Base-by-base conservation (phyloP, 108 stramenopile species). In the Skeletonema grethae region DNA sequence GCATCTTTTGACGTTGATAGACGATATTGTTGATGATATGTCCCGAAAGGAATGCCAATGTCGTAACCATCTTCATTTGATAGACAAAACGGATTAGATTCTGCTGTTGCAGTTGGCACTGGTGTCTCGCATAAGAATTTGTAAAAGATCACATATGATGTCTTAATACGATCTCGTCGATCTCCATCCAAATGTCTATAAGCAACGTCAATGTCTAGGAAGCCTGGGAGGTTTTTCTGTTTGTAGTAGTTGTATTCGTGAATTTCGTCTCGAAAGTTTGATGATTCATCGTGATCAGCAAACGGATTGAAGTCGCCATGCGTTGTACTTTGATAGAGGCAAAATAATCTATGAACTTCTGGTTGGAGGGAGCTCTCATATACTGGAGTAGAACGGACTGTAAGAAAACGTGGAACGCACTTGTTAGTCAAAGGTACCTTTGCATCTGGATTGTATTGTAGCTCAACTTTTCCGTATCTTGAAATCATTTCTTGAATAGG, bases 1-100 rank as follows among this genome's bases (percentile, higher is more conserved):
- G 59, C 50, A 43, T 71, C 69, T 55, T 60, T 46, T 22, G 79
- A 80, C 36, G 72, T 69, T 22, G 70, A 73, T 69, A 95, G 70
- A 18, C 90, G 86, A 74, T 99, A 99, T 62, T 94, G 90, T 69
- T 95, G 94, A 83, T 97, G 97, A 61, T 91, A 96, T 2, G 88
- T 85, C 29, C 97, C 97, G 68, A 56, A 86, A 12, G 76, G 59
- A 3, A 76, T 69, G 57, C 55, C 41, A 18, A 72, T 50, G 45
- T 73, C 67, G 53, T 82, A 65, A n/a, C 83, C 70, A 65, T 79
- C 68, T 58, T 75, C 67, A 15, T 55, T 28, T 43, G 34, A 34
- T 12, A 22, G 22, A 53, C 7, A 24, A 53, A 53, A 24, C 7
- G 50, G 18, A 53, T 53, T 53, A 2, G 18, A 25, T 38, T 53